Conservation (phyloP, 1,284 basidiomycete genomes). For the Marasmius oreades region DNA sequence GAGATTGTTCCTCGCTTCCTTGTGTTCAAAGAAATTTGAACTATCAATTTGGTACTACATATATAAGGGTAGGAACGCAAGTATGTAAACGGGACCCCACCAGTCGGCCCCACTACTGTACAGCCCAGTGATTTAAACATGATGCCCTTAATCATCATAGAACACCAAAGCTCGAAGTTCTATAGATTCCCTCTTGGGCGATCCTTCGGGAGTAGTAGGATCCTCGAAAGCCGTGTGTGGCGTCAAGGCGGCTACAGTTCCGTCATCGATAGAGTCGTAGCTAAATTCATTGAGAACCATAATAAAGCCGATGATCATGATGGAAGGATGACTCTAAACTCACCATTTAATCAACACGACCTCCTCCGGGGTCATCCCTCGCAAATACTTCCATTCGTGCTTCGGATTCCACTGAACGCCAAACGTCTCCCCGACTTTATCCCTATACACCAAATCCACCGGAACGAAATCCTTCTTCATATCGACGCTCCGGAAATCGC, state of each 20-base stretch:
- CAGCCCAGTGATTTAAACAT: no score
- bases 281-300: not conserved
- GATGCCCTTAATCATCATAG: slow-evolving; percentile 1
- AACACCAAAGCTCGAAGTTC: not conserved
- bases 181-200: not conserved
- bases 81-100: no score
- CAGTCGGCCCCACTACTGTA: no score
- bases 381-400: slow-evolving; percentile 65
- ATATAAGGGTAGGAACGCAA: no score
- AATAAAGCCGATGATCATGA: not conserved
- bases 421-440: slow-evolving; percentile 56
- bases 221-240: not conserved
- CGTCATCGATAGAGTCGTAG: not conserved
- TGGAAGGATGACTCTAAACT: slow-evolving; percentile 18
- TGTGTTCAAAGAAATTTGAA: no score
- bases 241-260: not conserved
- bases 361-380: slow-evolving; percentile 61
- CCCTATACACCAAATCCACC: slow-evolving; percentile 48
- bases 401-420: slow-evolving; percentile 48
- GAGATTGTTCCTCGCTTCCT: no score
- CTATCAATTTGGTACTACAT: no score
- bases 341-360: slow-evolving; percentile 61
- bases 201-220: not conserved
- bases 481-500: slow-evolving; percentile 58
- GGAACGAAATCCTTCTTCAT: slow-evolving; percentile 43